A percentile compares a stretch with the other conserved stretches of the same genome.
phyloP scores from a whole-genome alignment of 2,329 filamentous ascomycete genomes.

The Microcyclosporella mali region DNA sequence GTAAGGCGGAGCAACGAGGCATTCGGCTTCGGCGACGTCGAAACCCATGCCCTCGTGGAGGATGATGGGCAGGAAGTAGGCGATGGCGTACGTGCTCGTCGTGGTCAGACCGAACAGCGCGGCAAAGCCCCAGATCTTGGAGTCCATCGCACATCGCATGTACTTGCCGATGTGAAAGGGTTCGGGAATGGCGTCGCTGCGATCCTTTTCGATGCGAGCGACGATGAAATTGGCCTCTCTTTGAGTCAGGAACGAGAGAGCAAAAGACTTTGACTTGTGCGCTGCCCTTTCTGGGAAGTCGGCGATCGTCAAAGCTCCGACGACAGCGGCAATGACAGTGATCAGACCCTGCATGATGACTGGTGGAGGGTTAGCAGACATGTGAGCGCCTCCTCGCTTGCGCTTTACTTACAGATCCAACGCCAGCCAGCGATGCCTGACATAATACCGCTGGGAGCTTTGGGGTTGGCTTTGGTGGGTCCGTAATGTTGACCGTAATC shows the following conservation, averaged over 20 bases:
- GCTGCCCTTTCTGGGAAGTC: constrained; percentile 41
- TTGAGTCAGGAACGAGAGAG: constrained; percentile 40
- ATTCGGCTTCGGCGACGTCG: constrained; percentile 25
- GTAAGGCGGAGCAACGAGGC: constrained; percentile 29
- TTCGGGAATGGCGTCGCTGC: constrained; percentile 46
- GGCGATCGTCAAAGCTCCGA: constrained; percentile 39
- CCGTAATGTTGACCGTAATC: constrained; percentile 31
- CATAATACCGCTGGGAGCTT: constrained; percentile 17
- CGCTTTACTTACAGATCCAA: too few species aligned
- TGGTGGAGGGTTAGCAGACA: too few species aligned
- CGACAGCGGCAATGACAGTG: constrained; percentile 36
- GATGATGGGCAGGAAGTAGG: constrained; percentile 36
- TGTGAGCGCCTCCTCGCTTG: too few species aligned
- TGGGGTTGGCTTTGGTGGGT: constrained; percentile 26
- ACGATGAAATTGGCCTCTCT: constrained; percentile 46
- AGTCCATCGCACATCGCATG: constrained; percentile 36
- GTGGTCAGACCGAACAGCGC: constrained; percentile 55
- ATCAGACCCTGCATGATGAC: constrained; percentile 40
- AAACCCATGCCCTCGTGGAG: constrained; percentile 33
- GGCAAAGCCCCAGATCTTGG: constrained; percentile 52
- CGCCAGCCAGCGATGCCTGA: constrained; percentile 40
- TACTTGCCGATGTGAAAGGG: constrained; percentile 39
- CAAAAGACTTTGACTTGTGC: constrained; percentile 30
- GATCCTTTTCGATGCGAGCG: constrained; percentile 47
- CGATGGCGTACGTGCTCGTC: constrained; percentile 29